phyloP scores from a whole-genome alignment of 108 stramenopile genomes.

The Cyclostephanos tholiformis region DNA sequence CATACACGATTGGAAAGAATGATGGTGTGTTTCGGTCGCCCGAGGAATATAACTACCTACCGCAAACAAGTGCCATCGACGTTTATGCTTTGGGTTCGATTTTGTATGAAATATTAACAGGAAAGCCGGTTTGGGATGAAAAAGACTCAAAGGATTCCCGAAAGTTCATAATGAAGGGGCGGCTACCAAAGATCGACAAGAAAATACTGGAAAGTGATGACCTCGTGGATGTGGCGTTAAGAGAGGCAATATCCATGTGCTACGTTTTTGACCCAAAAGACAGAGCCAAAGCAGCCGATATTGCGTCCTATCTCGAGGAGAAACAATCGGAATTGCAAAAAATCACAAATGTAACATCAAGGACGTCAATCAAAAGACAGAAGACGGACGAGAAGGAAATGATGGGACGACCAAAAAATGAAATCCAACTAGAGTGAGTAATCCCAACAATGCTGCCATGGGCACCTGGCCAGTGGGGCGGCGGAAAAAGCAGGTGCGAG shows the following conservation, averaged over 20 bases:
- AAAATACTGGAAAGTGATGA: slow-evolving; percentile 20
- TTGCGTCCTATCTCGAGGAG: slow-evolving; percentile 2
- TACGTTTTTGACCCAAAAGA: slow-evolving; percentile 26
- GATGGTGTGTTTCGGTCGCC: slow-evolving; percentile 46
- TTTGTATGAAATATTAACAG: slow-evolving; percentile 37
- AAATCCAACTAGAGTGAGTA: too few relatives aligned
- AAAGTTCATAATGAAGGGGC: slow-evolving; percentile 23
- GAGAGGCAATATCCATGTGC: slow-evolving; percentile 40
- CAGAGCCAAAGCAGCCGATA: slow-evolving; percentile 13
- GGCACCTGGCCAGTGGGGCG: too few relatives aligned
- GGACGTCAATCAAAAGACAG: background rate
- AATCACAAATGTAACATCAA: background rate
- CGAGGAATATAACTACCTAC: slow-evolving; percentile 43
- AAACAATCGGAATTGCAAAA: background rate
- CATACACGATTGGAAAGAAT: slow-evolving; percentile 49
- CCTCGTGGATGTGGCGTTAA: slow-evolving; percentile 33
- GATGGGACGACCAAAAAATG: background rate
- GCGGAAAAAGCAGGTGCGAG: too few relatives aligned
- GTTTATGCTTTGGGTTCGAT: slow-evolving; percentile 51
- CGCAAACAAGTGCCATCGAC: slow-evolving; percentile 47
- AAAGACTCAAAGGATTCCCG: slow-evolving; percentile 13
- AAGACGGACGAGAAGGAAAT: background rate
- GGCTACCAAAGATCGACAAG: slow-evolving; percentile 36
- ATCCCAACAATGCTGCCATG: too few relatives aligned
- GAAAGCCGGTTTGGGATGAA: slow-evolving; percentile 29